phyloP scores from a whole-genome alignment of 805 yeast species.

The Candida maesae region DNA sequence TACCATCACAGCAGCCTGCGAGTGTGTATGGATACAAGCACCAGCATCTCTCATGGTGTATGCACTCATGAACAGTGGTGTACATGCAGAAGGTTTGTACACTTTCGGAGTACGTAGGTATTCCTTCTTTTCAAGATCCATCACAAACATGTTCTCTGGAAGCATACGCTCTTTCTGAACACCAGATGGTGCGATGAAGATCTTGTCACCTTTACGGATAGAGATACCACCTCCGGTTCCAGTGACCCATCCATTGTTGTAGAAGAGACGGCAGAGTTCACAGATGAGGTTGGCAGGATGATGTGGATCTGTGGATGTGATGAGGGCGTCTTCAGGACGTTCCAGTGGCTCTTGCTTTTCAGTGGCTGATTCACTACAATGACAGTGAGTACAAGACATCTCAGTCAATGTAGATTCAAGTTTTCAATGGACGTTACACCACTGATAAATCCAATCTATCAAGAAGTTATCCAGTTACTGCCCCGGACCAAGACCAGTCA shows the following conservation, averaged over 20 bases:
- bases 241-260: slow-evolving; percentile 83
- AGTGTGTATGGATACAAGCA: slow-evolving; percentile 94
- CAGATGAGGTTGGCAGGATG: slow-evolving; percentile 82
- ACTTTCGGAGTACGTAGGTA: slow-evolving; percentile 58
- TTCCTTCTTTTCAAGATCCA: slow-evolving; percentile 48
- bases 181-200: slow-evolving; percentile 91
- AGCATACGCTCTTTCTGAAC: slow-evolving; percentile 87
- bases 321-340: slow-evolving; percentile 16
- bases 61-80: slow-evolving; percentile 74
- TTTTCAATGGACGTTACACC: no score
- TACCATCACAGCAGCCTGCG: slow-evolving; percentile 81
- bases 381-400: slow-evolving; percentile 2
- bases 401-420: no score
- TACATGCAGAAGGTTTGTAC: slow-evolving; percentile 89
- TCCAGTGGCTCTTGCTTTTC: background rate
- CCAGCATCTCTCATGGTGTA: slow-evolving; percentile 74
- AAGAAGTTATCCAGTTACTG: no score
- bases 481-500: no score
- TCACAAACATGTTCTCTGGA: slow-evolving; percentile 79
- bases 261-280: slow-evolving; percentile 72
- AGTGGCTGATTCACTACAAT: background rate
- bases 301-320: slow-evolving; percentile 23
- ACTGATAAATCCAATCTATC: no score
- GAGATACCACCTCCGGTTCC: slow-evolving; percentile 98
- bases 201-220: slow-evolving; percentile 48